phyloP scores from a whole-genome alignment of 768 basidiomycete genomes.

The Pisolithus tinctorius region DNA sequence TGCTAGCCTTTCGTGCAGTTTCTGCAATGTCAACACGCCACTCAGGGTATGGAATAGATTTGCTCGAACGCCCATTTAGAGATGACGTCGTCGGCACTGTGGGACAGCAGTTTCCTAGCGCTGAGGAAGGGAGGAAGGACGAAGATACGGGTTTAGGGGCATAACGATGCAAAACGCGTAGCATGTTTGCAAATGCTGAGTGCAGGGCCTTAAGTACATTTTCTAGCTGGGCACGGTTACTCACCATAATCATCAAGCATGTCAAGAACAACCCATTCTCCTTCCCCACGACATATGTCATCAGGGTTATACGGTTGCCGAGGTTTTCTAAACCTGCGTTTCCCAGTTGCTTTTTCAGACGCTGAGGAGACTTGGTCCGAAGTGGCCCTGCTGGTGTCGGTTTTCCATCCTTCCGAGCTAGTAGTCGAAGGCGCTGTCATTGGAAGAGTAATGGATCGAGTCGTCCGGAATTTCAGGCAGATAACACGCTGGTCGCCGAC shows the following conservation, averaged over 20 bases:
- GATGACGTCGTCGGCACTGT: slow-evolving; percentile 16
- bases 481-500: slow-evolving; percentile 26
- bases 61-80: slow-evolving; percentile 24
- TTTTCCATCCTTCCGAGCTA: slow-evolving; percentile 9
- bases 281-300: slow-evolving; percentile 16
- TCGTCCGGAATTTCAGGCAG: slow-evolving; percentile 34
- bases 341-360: slow-evolving; percentile 3
- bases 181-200: slow-evolving; percentile 42
- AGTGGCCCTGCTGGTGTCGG: neutral
- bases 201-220: neutral
- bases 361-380: neutral
- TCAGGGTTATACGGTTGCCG: slow-evolving; percentile 1
- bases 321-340: neutral
- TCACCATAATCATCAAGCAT: slow-evolving; percentile 41
- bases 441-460: slow-evolving; percentile 9
- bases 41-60: slow-evolving; percentile 54
- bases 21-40: slow-evolving; percentile 50
- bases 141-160: slow-evolving; percentile 29
- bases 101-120: slow-evolving; percentile 6
- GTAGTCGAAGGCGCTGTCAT: slow-evolving; percentile 22
- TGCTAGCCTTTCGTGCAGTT: slow-evolving; percentile 49
- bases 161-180: slow-evolving; percentile 47
- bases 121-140: slow-evolving; percentile 35
- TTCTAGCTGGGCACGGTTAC: neutral
- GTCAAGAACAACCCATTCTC: slow-evolving; percentile 49